These are phyloP conservation scores for Aureobasidium sp. DNA, from an alignment of 2,329 filamentous ascomycete species.

Conservation along the genomic window DNA sequence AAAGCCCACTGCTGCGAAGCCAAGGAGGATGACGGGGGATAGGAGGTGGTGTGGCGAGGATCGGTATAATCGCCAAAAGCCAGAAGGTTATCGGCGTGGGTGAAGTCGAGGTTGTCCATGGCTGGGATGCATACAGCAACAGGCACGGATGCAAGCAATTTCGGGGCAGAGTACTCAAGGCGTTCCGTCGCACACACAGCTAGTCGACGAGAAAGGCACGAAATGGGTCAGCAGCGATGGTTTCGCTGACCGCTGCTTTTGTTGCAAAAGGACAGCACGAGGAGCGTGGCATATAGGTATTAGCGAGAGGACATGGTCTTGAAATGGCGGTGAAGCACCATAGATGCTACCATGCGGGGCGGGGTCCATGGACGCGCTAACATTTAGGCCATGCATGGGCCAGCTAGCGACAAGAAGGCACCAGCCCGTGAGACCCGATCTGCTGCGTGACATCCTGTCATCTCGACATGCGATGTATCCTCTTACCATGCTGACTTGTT, in stretches of 20 bases:
- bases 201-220: neutral
- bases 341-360: conserved; percentile 16
- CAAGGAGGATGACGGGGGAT: conserved; percentile 17
- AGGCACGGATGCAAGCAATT: conserved; percentile 3
- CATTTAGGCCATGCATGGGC: conserved; percentile 5
- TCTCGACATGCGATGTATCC: neutral
- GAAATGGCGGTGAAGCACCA: conserved; percentile 14
- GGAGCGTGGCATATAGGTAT: conserved; percentile 7
- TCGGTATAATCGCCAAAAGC: conserved; percentile 31
- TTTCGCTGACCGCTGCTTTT: conserved; percentile 9
- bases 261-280: conserved; percentile 2
- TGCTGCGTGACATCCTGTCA: conserved; percentile 4
- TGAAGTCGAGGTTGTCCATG: conserved; percentile 37
- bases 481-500: neutral
- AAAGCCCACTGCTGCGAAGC: conserved; percentile 1
- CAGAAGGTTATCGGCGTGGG: conserved; percentile 31
- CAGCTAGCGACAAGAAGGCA: neutral
- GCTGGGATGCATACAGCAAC: neutral
- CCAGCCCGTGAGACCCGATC: neutral
- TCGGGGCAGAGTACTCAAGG: neutral
- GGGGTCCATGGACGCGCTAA: conserved; percentile 2
- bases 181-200: conserved; percentile 5
- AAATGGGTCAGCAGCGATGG: conserved; percentile 5
- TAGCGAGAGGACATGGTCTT: neutral
- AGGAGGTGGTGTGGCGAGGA: conserved; percentile 19